phyloP scores from a whole-genome alignment of 495 filamentous ascomycete species.

The Niebla homalea region DNA sequence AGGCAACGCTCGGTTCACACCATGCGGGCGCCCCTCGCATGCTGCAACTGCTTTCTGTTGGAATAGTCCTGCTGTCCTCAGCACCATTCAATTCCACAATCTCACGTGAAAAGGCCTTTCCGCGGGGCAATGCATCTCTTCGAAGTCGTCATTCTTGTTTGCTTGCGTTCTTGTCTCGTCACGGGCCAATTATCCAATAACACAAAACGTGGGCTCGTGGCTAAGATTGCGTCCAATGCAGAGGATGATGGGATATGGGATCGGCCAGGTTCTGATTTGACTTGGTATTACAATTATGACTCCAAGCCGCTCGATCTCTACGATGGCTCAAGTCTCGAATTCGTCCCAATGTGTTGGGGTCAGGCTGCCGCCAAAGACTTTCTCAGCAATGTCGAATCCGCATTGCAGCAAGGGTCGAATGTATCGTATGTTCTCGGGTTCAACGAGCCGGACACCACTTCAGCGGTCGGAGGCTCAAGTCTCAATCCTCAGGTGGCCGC shows the following conservation, averaged over 20 bases:
- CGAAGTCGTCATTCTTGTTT: too few relatives aligned
- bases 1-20: background rate
- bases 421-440: constrained; percentile 55
- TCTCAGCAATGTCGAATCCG: constrained; percentile 33
- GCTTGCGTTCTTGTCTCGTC: too few relatives aligned
- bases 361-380: constrained; percentile 38
- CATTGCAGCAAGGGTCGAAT: constrained; percentile 40
- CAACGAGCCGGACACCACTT: constrained; percentile 55
- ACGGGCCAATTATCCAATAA: too few relatives aligned
- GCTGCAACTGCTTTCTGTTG: background rate
- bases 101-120: too few relatives aligned
- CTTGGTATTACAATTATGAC: constrained; percentile 75
- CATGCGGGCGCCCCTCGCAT: background rate
- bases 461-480: constrained; percentile 41
- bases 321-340: constrained; percentile 38
- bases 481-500: constrained; percentile 46
- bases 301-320: constrained; percentile 33
- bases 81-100: too few relatives aligned
- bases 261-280: constrained; percentile 38
- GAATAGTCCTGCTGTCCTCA: too few relatives aligned
- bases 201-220: constrained; percentile 43
- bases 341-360: constrained; percentile 80
- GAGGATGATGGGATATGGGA: constrained; percentile 50
- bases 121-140: too few relatives aligned
- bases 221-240: constrained; percentile 24